Percentiles rank a stretch among this genome's conserved stretches.
These are phyloP conservation scores for Bimuria novae-zelandiae DNA, from an alignment of 2,329 filamentous ascomycete genomes.

Conservation along the genomic window DNA sequence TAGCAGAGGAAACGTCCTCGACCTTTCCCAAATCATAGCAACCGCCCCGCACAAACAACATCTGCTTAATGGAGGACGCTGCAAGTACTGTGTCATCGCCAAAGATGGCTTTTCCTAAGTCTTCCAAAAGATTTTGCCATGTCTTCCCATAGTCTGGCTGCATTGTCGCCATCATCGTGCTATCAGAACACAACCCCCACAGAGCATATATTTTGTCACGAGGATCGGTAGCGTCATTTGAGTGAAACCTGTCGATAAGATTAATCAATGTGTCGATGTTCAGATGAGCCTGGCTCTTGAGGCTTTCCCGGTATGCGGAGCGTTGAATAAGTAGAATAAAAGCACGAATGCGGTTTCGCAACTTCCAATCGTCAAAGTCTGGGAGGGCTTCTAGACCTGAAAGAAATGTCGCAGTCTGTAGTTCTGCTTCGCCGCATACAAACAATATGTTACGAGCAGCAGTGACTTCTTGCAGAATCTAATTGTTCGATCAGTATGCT, in stretches of 20 bases:
- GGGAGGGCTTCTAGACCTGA: constrained; percentile 1
- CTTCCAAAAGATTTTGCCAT: neutral
- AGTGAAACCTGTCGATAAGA: constrained; percentile 13
- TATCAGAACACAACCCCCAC: constrained; percentile 5
- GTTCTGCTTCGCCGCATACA: constrained; percentile 6
- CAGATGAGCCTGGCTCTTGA: constrained; percentile 3
- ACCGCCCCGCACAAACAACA: neutral
- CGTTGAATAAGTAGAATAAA: neutral
- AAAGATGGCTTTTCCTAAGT: neutral
- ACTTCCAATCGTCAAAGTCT: neutral
- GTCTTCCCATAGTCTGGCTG: constrained; percentile 6
- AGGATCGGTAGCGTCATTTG: constrained; percentile 7
- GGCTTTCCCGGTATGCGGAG: neutral
- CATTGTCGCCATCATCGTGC: neutral
- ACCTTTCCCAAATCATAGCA: neutral
- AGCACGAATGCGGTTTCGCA: constrained; percentile 6
- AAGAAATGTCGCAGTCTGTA: constrained; percentile 8
- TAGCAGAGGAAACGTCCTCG: neutral
- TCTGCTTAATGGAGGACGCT: neutral
- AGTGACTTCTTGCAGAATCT: constrained; percentile 17
- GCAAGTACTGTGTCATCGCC: neutral
- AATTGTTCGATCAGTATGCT: neutral
- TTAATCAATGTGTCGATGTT: constrained; percentile 3
- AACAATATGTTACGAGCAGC: constrained; percentile 12
- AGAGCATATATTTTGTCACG: constrained; percentile 15